Evolutionary conservation across 768 basidiomycete species (phyloP).

Genomic region (Mrakia blollopis): DNA sequence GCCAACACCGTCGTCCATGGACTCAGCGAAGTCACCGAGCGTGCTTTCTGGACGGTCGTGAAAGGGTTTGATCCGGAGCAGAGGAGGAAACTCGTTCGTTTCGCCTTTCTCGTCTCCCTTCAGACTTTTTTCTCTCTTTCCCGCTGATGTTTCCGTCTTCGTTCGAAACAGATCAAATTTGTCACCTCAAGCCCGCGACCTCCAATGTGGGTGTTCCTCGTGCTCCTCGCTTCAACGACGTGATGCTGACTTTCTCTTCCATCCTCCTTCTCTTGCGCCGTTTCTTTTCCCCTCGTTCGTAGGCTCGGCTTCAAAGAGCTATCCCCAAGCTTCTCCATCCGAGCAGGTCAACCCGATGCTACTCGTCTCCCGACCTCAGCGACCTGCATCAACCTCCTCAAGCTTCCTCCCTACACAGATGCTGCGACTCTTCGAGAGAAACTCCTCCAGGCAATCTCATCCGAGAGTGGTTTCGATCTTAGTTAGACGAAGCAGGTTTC

Average conservation of each 20-base stretch:
- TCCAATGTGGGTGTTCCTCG: slow-evolving; percentile 56
- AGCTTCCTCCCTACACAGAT: slow-evolving; percentile 68
- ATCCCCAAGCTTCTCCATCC: slow-evolving; percentile 79
- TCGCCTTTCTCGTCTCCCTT: not conserved
- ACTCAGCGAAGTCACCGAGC: slow-evolving; percentile 61
- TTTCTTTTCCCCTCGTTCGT: not conserved
- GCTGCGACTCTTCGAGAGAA: slow-evolving; percentile 65
- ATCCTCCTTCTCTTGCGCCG: not conserved
- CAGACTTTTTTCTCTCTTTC: slow-evolving; percentile 11
- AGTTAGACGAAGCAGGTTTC: slow-evolving; percentile 51
- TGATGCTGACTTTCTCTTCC: slow-evolving; percentile 39
- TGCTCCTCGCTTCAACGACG: slow-evolving; percentile 64
- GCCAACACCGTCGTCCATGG: slow-evolving; percentile 77
- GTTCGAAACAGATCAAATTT: slow-evolving; percentile 56
- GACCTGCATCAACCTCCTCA: slow-evolving; percentile 88
- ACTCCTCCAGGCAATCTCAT: slow-evolving; percentile 76
- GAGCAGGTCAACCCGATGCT: slow-evolving; percentile 67
- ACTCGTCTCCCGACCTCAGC: slow-evolving; percentile 48
- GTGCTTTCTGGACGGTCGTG: slow-evolving; percentile 55
- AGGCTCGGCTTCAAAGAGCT: slow-evolving; percentile 49
- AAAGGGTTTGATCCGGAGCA: slow-evolving; percentile 74
- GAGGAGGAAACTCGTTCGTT: slow-evolving; percentile 20
- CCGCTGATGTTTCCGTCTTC: not conserved
- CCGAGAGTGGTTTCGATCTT: slow-evolving; percentile 87
- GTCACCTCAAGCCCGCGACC: slow-evolving; percentile 54